Conservation (phyloP, 192 early-diverging fungal species). For the Coemansia sp. region DNA sequence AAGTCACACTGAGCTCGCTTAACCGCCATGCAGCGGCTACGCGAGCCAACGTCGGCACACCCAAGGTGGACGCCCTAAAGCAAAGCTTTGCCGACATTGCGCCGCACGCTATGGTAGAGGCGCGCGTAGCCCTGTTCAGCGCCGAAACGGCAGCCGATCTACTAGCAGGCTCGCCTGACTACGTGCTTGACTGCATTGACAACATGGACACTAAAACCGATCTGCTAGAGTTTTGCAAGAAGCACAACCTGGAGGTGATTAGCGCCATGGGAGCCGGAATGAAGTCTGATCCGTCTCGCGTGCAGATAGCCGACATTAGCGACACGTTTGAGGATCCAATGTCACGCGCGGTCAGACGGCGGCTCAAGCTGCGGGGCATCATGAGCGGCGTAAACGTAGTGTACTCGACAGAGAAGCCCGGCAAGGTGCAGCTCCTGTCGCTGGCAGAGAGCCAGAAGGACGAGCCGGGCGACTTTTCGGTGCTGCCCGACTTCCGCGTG, state of each 20-base stretch:
- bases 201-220: conserved; percentile 95
- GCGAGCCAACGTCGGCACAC: conserved; percentile 84
- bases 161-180: conserved; percentile 71
- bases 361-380: conserved; percentile 72
- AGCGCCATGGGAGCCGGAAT: conserved; percentile 98
- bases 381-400: conserved; percentile 87
- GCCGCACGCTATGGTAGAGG: conserved; percentile 81
- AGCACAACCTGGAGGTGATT: conserved; percentile 75
- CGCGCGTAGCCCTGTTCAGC: conserved; percentile 75
- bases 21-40: conserved; percentile 95
- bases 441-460: conserved; percentile 81
- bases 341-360: conserved; percentile 80
- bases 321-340: conserved; percentile 95
- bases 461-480: conserved; percentile 86
- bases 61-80: conserved; percentile 79
- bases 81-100: conserved; percentile 75
- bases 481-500: conserved; percentile 93
- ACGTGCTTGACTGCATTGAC: conserved; percentile 90
- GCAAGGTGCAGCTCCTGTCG: conserved; percentile 85
- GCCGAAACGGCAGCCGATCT: conserved; percentile 69
- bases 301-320: conserved; percentile 95
- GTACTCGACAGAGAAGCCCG: conserved; percentile 95
- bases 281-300: conserved; percentile 92
- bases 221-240: conserved; percentile 83
- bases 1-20: conserved; percentile 90